Evolutionary conservation across 352 stramenopile genomes (phyloP).

Genomic region (Phytopythium cucurbitacearum): DNA sequence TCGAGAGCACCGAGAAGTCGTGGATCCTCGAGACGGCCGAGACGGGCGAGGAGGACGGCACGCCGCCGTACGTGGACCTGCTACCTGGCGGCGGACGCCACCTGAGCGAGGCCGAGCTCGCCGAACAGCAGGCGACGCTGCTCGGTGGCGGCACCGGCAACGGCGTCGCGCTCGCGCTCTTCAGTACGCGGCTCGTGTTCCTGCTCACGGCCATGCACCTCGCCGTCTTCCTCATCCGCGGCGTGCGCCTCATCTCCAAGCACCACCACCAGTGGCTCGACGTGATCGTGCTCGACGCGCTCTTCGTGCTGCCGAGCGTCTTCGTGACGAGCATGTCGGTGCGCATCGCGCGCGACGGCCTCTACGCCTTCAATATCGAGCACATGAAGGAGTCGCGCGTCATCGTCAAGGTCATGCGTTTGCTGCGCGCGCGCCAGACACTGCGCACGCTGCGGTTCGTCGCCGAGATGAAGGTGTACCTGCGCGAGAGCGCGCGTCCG

Average conservation of each 20-base stretch:
- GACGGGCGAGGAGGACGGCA: constrained; percentile 23
- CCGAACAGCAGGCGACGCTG: constrained; percentile 29
- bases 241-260: constrained; percentile 12
- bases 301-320: constrained; percentile 56
- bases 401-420: constrained; percentile 62
- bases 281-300: constrained; percentile 23
- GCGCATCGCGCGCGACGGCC: constrained; percentile 53
- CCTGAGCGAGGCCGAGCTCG: constrained; percentile 36
- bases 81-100: constrained; percentile 29
- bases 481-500: constrained; percentile 45
- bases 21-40: constrained; percentile 33
- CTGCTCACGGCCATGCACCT: constrained; percentile 68
- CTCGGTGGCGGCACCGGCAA: constrained; percentile 39
- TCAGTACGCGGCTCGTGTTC: constrained; percentile 70
- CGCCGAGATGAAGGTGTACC: constrained; percentile 77
- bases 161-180: constrained; percentile 52
- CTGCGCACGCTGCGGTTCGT: constrained; percentile 72
- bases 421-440: constrained; percentile 61
- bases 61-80: constrained; percentile 46
- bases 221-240: constrained; percentile 57
- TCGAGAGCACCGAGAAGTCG: constrained; percentile 36
- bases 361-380: constrained; percentile 76
- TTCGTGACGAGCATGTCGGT: constrained; percentile 60
- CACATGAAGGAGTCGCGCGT: constrained; percentile 63
- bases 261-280: constrained; percentile 7